A percentile compares a stretch with the other conserved stretches of the same genome.
Evolutionary conservation across 208 protist genomes (phyloP).

Genomic region (Zelonia costaricensis): DNA sequence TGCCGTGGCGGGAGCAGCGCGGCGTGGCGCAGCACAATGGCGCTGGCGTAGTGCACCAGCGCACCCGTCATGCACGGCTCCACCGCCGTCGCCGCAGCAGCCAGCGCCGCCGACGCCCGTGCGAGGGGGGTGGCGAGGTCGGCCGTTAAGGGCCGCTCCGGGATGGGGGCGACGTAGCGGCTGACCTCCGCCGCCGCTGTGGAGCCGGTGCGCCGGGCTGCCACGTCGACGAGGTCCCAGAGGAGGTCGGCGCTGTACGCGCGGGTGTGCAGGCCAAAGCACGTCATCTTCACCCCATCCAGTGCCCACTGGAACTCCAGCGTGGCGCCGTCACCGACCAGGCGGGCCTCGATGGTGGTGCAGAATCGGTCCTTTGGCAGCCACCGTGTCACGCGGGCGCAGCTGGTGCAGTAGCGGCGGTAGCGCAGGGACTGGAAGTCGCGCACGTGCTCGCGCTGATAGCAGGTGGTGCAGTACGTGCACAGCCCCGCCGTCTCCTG

Average conservation of each 20-base stretch:
- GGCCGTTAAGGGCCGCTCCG: conserved; percentile 19
- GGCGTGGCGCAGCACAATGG: conserved; percentile 63
- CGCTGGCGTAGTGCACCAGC: conserved; percentile 77
- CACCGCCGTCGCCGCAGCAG: neutral
- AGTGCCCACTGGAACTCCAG: conserved; percentile 55
- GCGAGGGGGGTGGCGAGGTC: neutral
- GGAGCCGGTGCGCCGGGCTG: conserved; percentile 13
- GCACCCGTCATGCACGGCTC: conserved; percentile 48
- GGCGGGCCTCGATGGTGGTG: conserved; percentile 45
- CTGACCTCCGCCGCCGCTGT: conserved; percentile 29
- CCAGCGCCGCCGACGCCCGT: neutral
- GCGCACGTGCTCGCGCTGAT: conserved; percentile 35
- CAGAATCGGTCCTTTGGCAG: conserved; percentile 53
- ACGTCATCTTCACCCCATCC: conserved; percentile 32
- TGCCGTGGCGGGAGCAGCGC: conserved; percentile 34
- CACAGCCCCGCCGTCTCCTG: conserved; percentile 14
- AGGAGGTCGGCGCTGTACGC: conserved; percentile 57
- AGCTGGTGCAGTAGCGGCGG: conserved; percentile 45
- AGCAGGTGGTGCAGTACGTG: conserved; percentile 45
- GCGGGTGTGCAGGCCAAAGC: conserved; percentile 29
- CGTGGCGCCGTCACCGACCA: conserved; percentile 60
- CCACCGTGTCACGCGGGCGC: conserved; percentile 57
- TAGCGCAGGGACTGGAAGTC: conserved; percentile 52
- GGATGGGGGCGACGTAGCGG: conserved; percentile 41
- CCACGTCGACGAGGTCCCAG: conserved; percentile 26